A percentile compares a stretch with the other conserved stretches of the same genome.
phyloP scores from a whole-genome alignment of 805 yeast species.

The Metschnikowia gelsemii region DNA sequence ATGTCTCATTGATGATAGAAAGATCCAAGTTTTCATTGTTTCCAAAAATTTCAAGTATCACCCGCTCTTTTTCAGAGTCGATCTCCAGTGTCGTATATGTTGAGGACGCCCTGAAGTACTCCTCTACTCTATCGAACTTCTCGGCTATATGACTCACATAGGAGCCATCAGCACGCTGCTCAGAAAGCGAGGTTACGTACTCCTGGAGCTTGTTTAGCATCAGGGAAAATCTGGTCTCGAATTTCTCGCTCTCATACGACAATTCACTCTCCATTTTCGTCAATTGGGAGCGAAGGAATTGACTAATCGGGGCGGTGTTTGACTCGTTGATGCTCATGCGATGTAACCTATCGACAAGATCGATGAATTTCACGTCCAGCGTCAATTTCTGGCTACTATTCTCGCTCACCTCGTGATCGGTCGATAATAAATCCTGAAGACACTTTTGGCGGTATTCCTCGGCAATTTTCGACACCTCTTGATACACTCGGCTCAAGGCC shows the following conservation, averaged over 20 bases:
- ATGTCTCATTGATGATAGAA: constrained; percentile 42
- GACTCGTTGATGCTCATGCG: constrained; percentile 28
- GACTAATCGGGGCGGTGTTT: constrained; percentile 32
- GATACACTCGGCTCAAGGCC: constrained; percentile 30
- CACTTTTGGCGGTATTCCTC: constrained; percentile 35
- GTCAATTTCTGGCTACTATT: constrained; percentile 13
- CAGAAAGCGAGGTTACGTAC: constrained; percentile 34
- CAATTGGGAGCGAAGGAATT: constrained; percentile 37
- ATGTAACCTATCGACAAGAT: constrained; percentile 40
- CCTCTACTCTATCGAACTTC: constrained; percentile 38
- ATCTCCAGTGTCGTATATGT: constrained; percentile 24
- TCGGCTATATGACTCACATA: constrained; percentile 38
- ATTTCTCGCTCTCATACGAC: constrained; percentile 36
- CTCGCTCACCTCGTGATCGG: constrained; percentile 34
- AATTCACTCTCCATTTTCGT: constrained; percentile 32
- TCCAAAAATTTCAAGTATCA: constrained; percentile 34
- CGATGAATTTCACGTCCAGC: constrained; percentile 34
- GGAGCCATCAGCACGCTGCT: constrained; percentile 35
- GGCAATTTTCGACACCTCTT: constrained; percentile 35
- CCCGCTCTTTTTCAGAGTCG: constrained; percentile 28
- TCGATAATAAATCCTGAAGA: constrained; percentile 37
- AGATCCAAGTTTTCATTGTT: constrained; percentile 41
- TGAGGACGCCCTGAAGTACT: constrained; percentile 32
- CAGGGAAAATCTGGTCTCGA: constrained; percentile 33
- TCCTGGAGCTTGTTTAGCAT: constrained; percentile 40